Evolutionary conservation across 257 asterid genomes (phyloP).

Genomic region (Ballota nigra): DNA sequence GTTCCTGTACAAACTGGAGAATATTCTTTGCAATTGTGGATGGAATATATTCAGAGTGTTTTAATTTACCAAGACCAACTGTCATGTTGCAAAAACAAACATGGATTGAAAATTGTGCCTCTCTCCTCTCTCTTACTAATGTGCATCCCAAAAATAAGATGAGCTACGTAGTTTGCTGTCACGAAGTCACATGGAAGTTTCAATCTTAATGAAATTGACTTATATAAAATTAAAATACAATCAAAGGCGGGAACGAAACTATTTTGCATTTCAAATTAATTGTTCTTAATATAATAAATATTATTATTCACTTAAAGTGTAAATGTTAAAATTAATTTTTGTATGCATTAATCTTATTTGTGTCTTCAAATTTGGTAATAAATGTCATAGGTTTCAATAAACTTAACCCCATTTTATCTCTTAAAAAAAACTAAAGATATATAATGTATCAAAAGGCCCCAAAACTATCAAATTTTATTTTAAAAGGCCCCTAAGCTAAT

Average conservation of each 20-base stretch:
- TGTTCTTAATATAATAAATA: background rate
- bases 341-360: too few species aligned
- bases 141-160: constrained; percentile 33
- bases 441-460: too few species aligned
- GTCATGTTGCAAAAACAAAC: constrained; percentile 28
- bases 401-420: too few species aligned
- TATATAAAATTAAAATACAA: background rate
- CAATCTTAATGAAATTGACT: constrained; percentile 20
- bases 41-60: constrained; percentile 32
- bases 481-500: too few species aligned
- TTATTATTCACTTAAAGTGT: too few species aligned
- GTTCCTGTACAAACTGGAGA: constrained; percentile 23
- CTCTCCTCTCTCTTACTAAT: background rate
- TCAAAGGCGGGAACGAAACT: constrained; percentile 28
- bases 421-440: too few species aligned
- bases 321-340: too few species aligned
- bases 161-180: constrained; percentile 12
- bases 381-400: too few species aligned
- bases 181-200: constrained; percentile 39
- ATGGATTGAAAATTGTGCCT: constrained; percentile 34
- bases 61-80: constrained; percentile 33
- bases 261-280: constrained; percentile 9
- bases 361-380: too few species aligned
- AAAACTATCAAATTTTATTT: too few species aligned
- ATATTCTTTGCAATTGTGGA: constrained; percentile 40